phyloP scores from a whole-genome alignment of 2,329 filamentous ascomycete species.

The Epichloe scottii region DNA sequence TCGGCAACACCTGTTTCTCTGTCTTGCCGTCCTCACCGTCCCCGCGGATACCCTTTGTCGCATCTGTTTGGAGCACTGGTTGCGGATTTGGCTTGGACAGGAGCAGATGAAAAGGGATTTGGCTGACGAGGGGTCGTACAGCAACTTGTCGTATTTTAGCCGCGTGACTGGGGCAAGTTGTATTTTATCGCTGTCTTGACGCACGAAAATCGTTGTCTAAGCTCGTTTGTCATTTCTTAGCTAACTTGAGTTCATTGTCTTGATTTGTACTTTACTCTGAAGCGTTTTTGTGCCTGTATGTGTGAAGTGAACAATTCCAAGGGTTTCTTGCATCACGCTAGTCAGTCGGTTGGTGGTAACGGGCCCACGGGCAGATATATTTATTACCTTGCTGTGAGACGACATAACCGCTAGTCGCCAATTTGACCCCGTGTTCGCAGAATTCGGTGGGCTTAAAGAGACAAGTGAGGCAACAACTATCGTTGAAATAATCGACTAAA shows the following conservation, averaged over 20 bases:
- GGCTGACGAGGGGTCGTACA: slow-evolving; percentile 15
- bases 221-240: slow-evolving; percentile 26
- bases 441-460: too few species aligned
- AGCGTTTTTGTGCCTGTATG: slow-evolving; percentile 4
- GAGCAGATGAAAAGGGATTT: slow-evolving; percentile 20
- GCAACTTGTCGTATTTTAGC: slow-evolving; percentile 29
- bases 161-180: slow-evolving; percentile 20
- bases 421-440: too few species aligned
- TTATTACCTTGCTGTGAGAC: too few species aligned
- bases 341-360: too few species aligned
- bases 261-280: slow-evolving; percentile 8
- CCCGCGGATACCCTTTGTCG: slow-evolving; percentile 17
- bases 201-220: slow-evolving; percentile 16
- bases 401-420: too few species aligned
- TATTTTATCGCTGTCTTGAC: slow-evolving; percentile 19
- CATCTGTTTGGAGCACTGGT: slow-evolving; percentile 19
- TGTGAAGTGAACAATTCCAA: not conserved
- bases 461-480: too few species aligned
- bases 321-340: too few species aligned
- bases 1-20: slow-evolving; percentile 6
- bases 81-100: slow-evolving; percentile 21
- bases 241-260: slow-evolving; percentile 25
- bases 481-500: not conserved
- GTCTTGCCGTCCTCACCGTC: slow-evolving; percentile 13
- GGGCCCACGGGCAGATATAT: too few species aligned